Percentiles rank a stretch among this genome's conserved stretches.
Conservation (phyloP, 306 rosid genomes). For the Gastrolobium bilobum region DNA sequence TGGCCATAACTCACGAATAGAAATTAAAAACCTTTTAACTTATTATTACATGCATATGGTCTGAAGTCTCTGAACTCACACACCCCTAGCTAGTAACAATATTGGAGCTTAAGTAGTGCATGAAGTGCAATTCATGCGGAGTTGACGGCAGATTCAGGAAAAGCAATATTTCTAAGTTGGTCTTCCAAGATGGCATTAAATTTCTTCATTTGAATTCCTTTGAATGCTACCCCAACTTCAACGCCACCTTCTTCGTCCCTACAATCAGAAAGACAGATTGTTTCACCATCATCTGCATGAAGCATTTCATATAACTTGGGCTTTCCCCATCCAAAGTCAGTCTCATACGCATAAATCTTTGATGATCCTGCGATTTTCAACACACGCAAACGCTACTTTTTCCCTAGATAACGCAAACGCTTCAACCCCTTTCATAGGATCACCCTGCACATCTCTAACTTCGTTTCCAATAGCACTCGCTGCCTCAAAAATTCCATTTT, state of each 20-base stretch:
- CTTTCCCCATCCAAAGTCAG: constrained; percentile 46
- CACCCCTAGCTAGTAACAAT: no score
- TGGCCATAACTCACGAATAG: no score
- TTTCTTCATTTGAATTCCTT: neutral
- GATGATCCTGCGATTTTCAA: constrained; percentile 4
- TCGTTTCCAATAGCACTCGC: constrained; percentile 46
- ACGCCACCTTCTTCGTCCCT: constrained; percentile 33
- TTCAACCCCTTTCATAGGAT: constrained; percentile 43
- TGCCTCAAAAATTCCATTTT: constrained; percentile 47
- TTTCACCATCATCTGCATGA: neutral
- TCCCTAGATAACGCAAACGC: neutral
- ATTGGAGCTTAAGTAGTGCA: no score
- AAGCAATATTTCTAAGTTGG: neutral
- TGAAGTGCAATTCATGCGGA: no score
- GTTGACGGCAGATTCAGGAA: neutral
- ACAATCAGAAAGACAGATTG: constrained; percentile 14
- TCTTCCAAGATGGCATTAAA: constrained; percentile 20
- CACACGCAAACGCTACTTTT: neutral
- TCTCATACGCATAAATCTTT: constrained; percentile 36
- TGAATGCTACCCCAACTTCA: constrained; percentile 39
- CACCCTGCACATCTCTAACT: constrained; percentile 37
- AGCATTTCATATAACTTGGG: constrained; percentile 25
- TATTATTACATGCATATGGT: no score
- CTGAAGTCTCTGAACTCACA: no score
- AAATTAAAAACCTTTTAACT: no score